phyloP scores from a whole-genome alignment of 208 protist species.

The Trypanosoma melophagium region DNA sequence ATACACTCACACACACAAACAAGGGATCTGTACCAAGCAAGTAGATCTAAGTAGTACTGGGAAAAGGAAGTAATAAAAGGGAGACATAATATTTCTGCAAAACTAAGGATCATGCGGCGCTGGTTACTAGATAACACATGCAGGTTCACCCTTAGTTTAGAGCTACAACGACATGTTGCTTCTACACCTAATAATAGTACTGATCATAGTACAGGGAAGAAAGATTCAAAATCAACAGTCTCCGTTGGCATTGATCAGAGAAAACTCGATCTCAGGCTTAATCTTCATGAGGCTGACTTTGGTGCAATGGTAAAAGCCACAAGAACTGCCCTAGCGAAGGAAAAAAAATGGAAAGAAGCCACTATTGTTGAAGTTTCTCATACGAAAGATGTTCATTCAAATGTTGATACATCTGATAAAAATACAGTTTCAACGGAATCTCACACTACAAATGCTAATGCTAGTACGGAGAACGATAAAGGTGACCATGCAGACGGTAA shows the following conservation, averaged over 20 bases:
- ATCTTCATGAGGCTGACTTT: constrained; percentile 71
- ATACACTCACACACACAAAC: no score
- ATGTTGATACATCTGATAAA: background rate
- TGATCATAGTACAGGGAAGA: background rate
- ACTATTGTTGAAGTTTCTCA: background rate
- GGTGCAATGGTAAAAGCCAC: constrained; percentile 36
- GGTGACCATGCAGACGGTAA: background rate
- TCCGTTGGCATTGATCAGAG: constrained; percentile 43
- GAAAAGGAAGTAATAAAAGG: no score
- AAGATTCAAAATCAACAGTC: constrained; percentile 10
- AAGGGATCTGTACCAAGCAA: no score
- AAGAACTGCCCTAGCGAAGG: constrained; percentile 15
- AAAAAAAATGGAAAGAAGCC: constrained; percentile 12
- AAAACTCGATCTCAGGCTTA: constrained; percentile 45
- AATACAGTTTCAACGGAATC: background rate
- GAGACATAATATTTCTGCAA: background rate
- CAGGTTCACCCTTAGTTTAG: background rate
- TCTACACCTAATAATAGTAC: background rate
- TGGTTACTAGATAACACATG: background rate
- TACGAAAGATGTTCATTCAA: background rate
- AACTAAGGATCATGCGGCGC: constrained; percentile 13
- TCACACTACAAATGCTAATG: background rate
- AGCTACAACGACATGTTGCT: background rate
- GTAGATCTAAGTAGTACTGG: no score
- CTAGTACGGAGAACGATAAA: background rate